Evolutionary conservation across 768 basidiomycete genomes (phyloP).

Genomic region (Porphyrellus cyaneotinctus): DNA sequence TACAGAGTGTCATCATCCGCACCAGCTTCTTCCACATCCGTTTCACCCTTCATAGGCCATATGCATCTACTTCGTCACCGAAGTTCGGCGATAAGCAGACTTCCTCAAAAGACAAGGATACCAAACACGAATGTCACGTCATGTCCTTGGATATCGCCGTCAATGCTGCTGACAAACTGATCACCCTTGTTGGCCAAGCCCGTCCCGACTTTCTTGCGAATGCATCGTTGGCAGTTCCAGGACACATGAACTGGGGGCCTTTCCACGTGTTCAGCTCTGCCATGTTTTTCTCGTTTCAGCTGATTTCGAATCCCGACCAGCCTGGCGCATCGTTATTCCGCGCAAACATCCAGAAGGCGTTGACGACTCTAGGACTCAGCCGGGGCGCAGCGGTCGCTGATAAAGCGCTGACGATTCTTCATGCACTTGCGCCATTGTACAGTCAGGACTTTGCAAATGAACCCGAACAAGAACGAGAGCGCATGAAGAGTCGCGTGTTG

Average conservation of each 20-base stretch:
- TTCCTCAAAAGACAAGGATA: constrained; percentile 28
- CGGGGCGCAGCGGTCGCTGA: constrained; percentile 66
- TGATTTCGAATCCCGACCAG: constrained; percentile 76
- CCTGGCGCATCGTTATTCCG: constrained; percentile 76
- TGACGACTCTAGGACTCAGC: constrained; percentile 60
- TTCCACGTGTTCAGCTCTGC: constrained; percentile 84
- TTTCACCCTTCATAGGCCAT: constrained; percentile 79
- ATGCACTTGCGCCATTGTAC: constrained; percentile 71
- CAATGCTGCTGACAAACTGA: constrained; percentile 70
- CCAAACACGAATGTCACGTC: constrained; percentile 39
- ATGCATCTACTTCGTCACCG: constrained; percentile 39
- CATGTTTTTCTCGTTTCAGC: constrained; percentile 90
- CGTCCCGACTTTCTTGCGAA: constrained; percentile 73
- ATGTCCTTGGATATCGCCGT: constrained; percentile 73
- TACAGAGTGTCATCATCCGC: constrained; percentile 78
- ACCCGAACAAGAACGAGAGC: constrained; percentile 49
- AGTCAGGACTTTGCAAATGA: constrained; percentile 55
- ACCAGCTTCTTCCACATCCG: constrained; percentile 79
- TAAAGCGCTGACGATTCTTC: constrained; percentile 68
- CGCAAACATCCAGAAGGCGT: constrained; percentile 66
- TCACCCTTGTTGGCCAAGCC: constrained; percentile 71
- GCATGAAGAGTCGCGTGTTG: constrained; percentile 57
- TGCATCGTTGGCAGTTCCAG: constrained; percentile 65
- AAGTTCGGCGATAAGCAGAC: constrained; percentile 26
- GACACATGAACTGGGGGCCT: constrained; percentile 81